phyloP scores from a whole-genome alignment of 345 rosid species.

The Populus tremula region DNA sequence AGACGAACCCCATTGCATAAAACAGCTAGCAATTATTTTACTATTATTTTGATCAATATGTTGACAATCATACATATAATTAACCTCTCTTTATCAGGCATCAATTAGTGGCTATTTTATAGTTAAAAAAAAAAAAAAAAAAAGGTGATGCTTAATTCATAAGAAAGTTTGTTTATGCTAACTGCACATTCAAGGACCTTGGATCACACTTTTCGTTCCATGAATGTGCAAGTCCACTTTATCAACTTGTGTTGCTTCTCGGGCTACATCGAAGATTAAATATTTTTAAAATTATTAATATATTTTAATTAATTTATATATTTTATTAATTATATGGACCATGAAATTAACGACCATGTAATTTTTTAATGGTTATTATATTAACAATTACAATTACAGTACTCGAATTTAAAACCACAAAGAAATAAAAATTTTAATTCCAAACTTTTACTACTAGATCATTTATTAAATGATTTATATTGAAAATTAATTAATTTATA shows the following conservation, averaged over 20 bases:
- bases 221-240: not conserved
- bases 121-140: not conserved
- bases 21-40: not conserved
- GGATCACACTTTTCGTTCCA: not conserved
- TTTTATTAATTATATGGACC: no score
- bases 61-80: not conserved
- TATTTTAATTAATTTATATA: no score
- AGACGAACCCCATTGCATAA: not conserved
- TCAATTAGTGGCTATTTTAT: not conserved
- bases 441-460: no score
- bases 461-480: no score
- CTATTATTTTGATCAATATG: not conserved
- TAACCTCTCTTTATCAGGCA: not conserved
- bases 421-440: no score
- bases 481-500: no score
- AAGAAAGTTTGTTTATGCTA: slow-evolving; percentile 2
- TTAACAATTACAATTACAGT: no score
- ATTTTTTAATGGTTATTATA: no score
- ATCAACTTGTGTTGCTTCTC: not conserved
- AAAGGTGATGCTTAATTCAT: slow-evolving; percentile 21
- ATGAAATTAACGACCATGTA: no score
- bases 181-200: not conserved
- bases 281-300: no score
- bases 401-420: no score
- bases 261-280: not conserved